Conservation (phyloP, 2,329 filamentous ascomycete genomes). For the Chaetomium strumarium region DNA sequence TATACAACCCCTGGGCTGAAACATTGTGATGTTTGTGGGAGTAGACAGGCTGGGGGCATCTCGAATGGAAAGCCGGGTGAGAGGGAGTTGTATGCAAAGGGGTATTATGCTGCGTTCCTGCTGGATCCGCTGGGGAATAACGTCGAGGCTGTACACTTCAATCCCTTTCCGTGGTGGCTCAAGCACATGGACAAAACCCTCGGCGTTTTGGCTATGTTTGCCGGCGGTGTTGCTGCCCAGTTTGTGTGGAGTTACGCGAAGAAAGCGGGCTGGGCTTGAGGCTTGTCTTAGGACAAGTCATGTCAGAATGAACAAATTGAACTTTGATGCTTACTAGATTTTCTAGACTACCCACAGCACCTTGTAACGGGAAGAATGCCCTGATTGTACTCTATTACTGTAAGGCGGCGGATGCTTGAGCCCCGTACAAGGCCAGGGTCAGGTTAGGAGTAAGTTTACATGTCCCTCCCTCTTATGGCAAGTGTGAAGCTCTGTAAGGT, state of each 20-base stretch:
- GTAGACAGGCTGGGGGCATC: slow-evolving; percentile 16
- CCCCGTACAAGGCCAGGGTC: no score
- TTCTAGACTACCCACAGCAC: no score
- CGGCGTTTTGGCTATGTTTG: neutral
- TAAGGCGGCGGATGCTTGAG: no score
- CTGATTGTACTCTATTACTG: no score
- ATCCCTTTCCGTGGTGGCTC: slow-evolving; percentile 12
- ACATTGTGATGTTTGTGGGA: neutral
- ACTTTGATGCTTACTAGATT: no score
- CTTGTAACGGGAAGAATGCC: no score
- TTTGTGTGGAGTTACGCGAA: neutral
- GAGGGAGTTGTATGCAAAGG: slow-evolving; percentile 16
- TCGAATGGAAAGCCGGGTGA: slow-evolving; percentile 20
- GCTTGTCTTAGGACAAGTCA: no score
- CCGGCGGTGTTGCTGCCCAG: neutral
- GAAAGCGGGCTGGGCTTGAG: neutral
- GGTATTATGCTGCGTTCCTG: slow-evolving; percentile 22
- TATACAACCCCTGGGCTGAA: no score
- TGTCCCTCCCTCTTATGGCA: no score
- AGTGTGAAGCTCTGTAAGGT: no score
- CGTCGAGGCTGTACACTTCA: slow-evolving; percentile 16
- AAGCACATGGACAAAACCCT: slow-evolving; percentile 3
- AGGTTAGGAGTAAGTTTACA: no score
- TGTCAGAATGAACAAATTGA: no score
- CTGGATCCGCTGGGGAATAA: slow-evolving; percentile 22